Evolutionary conservation across 2,329 filamentous ascomycete genomes (phyloP).

Genomic region (Aspergillus sp.): DNA sequence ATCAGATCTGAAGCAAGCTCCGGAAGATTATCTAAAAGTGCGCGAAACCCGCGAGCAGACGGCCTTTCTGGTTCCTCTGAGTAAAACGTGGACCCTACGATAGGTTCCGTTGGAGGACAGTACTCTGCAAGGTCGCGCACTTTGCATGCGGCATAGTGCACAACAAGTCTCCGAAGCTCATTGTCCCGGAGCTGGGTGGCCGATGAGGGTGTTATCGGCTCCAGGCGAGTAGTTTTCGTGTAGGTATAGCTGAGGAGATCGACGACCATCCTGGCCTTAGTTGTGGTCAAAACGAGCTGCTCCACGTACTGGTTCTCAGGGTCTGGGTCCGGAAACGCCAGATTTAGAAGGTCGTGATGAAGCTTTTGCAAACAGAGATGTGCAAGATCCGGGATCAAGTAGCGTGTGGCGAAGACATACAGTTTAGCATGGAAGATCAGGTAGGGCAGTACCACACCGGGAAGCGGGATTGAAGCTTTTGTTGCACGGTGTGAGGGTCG

Average conservation of each 20-base stretch:
- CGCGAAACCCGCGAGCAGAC: constrained; percentile 33
- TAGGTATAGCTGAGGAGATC: constrained; percentile 42
- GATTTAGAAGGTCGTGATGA: constrained; percentile 35
- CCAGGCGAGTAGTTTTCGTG: constrained; percentile 39
- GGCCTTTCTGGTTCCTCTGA: constrained; percentile 26
- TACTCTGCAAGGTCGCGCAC: constrained; percentile 39
- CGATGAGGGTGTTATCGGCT: constrained; percentile 37
- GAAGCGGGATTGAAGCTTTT: constrained; percentile 11
- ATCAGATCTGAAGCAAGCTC: constrained; percentile 44
- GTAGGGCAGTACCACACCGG: constrained; percentile 33
- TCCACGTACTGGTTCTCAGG: constrained; percentile 20
- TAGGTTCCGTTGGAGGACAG: constrained; percentile 28
- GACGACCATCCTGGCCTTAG: constrained; percentile 36
- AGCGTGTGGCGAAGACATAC: constrained; percentile 44
- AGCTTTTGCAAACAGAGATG: constrained; percentile 42
- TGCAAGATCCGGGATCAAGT: constrained; percentile 40
- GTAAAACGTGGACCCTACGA: constrained; percentile 20
- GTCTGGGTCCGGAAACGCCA: constrained; percentile 26
- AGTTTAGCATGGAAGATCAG: constrained; percentile 46
- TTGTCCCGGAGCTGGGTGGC: constrained; percentile 40
- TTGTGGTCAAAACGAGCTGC: constrained; percentile 23
- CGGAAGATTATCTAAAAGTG: constrained; percentile 36
- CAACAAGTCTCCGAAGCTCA: constrained; percentile 40
- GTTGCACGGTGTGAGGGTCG: constrained; percentile 11
- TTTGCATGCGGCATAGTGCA: constrained; percentile 43